Base-by-base conservation (phyloP, 2,329 filamentous ascomycete species). In the Grosmannia huntii region DNA sequence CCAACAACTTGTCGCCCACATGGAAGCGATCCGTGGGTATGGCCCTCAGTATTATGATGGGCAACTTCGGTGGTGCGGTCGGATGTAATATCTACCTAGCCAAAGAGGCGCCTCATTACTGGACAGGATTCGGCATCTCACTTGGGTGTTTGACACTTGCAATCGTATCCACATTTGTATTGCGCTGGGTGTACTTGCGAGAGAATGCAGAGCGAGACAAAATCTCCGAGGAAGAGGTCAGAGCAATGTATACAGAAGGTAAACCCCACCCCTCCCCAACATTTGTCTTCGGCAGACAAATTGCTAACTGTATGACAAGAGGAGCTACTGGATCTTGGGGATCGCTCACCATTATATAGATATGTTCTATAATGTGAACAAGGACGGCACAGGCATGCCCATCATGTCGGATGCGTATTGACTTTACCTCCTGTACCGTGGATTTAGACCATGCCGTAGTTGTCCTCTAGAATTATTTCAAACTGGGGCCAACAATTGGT, bases 61-160 rank as follows among this genome's bases (percentile, higher is more conserved):
- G 56, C 50, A 58, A 85, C 58, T 68, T 81, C 2, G 78, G 75
- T 12, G 73, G 74, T 21, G 62, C 73, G 49, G 61, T 70, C 14
- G 70, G 69, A 36, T 62, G 68, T 46, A 68, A 70, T 62, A 67
- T 74, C 49, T 74, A 69, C 63, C 53, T 71, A 14, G 60, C 62
- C 14, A 49, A 55, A 9, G 68, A 74, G 62, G 60, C 66, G 10
- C 71, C 72, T 0, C 57, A 53, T 14, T 75, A 74, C 58, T 61
- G 38, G 23, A 73, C 70, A 0, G 72, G 71, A 6, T 73, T 72
- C 58, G 67, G 69, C 33, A 62, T 65, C 21, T 51, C 59, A 28
- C 9, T 63, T 51, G 50, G 28, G 21, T 38, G 58, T 19, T 9
- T 49, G 5, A 9, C 57, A n/a, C 23, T 44, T 12, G 51, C 51